Evolutionary conservation across 371 early-diverging fungal species (phyloP), one percentile per base, ranked within the genome.

Genomic region (Zopfochytrium polystomum): DNA sequence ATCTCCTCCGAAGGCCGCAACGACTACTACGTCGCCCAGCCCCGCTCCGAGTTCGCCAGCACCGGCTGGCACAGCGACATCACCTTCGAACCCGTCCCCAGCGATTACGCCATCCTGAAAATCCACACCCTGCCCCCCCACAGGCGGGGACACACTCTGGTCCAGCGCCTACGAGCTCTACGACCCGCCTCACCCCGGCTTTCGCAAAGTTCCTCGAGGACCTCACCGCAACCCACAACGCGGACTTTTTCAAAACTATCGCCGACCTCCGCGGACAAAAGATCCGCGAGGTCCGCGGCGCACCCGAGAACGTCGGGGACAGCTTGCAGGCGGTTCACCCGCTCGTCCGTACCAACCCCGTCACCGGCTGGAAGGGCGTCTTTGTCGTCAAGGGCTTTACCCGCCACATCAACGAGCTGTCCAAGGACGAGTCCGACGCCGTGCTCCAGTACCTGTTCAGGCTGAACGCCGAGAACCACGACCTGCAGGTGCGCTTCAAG

Each of bases 361-460:
- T 83, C 49, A 83, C 85, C 3, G 83, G 84, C 20, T 83, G 83
- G 83, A 82, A 81, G 55, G 46, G 77, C 20, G 60, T 85, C 45
- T 85, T 60, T 58, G 78, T 79, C 49, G 82, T 82, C 69, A 68
- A 72, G 15, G 81, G 70, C 26, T 81, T 82, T 52, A 80, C 80
- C 6, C 71, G 76, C 18, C 70, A 70, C n/a, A 81, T 85, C 62
- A 74, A 79, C 7, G 76, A 75, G n/a, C 63, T 81, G 13, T 60
- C n/a, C n/a, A n/a, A n/a, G n/a, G n/a, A 45, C 77, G 82, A n/a
- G 38, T 22, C 11, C 38, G n/a, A n/a, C n/a, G n/a, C n/a, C n/a
- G 11, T 38, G 11, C 38, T 38, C 38, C 7, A 38, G 18, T 38
- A 38, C 38, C 38, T 38, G 38, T 11, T 11, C 38, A 18, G 18